Conservation (phyloP, 805 yeast genomes). For the Saccharomycopsis babjevae region DNA sequence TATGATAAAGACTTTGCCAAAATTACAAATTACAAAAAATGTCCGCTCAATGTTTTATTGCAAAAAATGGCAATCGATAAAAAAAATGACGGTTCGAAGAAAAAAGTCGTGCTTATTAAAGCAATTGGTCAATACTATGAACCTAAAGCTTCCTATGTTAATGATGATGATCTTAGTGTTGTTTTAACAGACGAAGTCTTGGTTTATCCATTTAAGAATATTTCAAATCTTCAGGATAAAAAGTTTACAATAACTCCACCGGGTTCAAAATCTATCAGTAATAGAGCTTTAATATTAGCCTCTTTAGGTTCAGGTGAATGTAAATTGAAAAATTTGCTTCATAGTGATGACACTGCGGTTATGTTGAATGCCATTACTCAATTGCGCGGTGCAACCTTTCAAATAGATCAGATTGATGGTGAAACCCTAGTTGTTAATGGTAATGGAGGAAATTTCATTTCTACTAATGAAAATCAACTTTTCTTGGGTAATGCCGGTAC, state of each 20-base stretch:
- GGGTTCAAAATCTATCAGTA: conserved; percentile 94
- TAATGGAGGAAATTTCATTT: conserved; percentile 66
- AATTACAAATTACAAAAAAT: conserved; percentile 55
- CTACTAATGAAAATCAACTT: conserved; percentile 54
- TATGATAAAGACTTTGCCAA: conserved; percentile 63
- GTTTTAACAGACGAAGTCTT: conserved; percentile 72
- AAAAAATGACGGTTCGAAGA: conserved; percentile 88
- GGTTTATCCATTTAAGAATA: conserved; percentile 46
- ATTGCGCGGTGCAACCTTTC: conserved; percentile 57
- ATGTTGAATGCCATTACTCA: conserved; percentile 82
- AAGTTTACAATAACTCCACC: conserved; percentile 65
- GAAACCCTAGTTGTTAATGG: conserved; percentile 78
- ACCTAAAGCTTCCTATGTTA: conserved; percentile 73
- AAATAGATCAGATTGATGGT: conserved; percentile 55
- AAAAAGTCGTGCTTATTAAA: conserved; percentile 76
- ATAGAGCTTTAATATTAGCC: conserved; percentile 87
- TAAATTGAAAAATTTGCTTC: conserved; percentile 72
- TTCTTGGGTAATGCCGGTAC: conserved; percentile 98
- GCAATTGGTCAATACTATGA: conserved; percentile 86
- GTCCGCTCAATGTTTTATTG: conserved; percentile 68
- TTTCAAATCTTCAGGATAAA: conserved; percentile 24
- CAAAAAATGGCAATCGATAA: conserved; percentile 91
- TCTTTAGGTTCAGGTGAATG: conserved; percentile 85
- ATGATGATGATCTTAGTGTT: conserved; percentile 70
- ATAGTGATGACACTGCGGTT: conserved; percentile 92